phyloP scores from a whole-genome alignment of 1,284 basidiomycete species.

The Trametes polyzona region DNA sequence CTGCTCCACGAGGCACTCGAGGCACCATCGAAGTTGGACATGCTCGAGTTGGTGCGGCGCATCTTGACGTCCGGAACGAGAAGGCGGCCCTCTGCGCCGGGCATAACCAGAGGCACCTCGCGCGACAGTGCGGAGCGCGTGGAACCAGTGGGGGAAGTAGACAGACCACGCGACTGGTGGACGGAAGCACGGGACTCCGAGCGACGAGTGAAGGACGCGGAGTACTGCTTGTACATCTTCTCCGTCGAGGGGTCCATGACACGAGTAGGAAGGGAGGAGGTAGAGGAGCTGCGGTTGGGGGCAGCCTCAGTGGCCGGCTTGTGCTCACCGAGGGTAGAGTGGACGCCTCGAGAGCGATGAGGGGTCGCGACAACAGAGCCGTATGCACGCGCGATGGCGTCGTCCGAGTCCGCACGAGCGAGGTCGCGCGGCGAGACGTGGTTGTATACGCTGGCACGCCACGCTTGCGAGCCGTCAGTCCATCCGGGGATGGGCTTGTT shows the following conservation, averaged over 20 bases:
- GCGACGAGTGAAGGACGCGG: constrained; percentile 54
- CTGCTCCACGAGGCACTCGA: constrained; percentile 29
- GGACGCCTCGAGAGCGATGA: constrained; percentile 50
- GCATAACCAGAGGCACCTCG: constrained; percentile 57
- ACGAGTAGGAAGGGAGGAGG: constrained; percentile 20
- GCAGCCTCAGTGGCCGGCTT: constrained; percentile 32
- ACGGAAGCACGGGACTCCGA: constrained; percentile 52
- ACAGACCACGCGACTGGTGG: constrained; percentile 26
- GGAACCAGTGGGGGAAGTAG: constrained; percentile 38
- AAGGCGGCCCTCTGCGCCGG: constrained; percentile 63
- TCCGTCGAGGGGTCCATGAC: constrained; percentile 28
- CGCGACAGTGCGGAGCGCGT: constrained; percentile 33
- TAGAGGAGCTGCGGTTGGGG: constrained; percentile 22
- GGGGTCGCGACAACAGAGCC: constrained; percentile 52
- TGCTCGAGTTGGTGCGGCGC: constrained; percentile 37
- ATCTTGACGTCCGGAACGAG: constrained; percentile 68
- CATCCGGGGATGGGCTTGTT: constrained; percentile 61
- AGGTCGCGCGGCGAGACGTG: constrained; percentile 41
- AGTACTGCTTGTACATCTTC: constrained; percentile 57
- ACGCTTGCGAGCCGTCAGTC: constrained; percentile 67
- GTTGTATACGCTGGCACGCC: constrained; percentile 63
- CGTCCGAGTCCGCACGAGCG: constrained; percentile 29
- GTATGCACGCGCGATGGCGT: constrained; percentile 39
- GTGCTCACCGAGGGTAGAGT: constrained; percentile 47
- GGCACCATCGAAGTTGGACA: constrained; percentile 30